Evolutionary conservation across 1,139 yeast species (phyloP).

Genomic region (Candida albicans): DNA sequence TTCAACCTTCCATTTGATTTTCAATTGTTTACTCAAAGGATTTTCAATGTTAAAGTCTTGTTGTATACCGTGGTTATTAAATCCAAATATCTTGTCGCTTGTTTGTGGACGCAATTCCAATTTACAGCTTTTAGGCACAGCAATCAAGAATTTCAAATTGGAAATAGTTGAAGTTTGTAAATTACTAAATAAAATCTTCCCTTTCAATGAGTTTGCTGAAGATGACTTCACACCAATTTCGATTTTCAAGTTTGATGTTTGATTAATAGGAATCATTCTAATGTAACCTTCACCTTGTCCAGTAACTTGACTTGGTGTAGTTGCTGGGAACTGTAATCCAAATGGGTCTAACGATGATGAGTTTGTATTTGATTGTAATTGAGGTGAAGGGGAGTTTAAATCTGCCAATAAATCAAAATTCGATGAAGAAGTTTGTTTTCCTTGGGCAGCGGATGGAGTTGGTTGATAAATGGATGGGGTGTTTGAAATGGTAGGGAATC

Average conservation of each 20-base stretch:
- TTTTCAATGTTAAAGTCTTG: constrained; percentile 64
- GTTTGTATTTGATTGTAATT: constrained; percentile 46
- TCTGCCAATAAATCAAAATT: constrained; percentile 45
- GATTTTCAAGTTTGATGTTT: constrained; percentile 51
- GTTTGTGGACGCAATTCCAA: constrained; percentile 72
- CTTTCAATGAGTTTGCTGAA: constrained; percentile 40
- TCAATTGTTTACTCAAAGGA: constrained; percentile 50
- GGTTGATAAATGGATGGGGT: constrained; percentile 13
- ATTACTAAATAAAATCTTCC: constrained; percentile 47
- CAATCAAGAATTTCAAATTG: constrained; percentile 67
- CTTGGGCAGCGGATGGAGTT: constrained; percentile 13
- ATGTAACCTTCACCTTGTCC: constrained; percentile 8
- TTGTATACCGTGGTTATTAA: constrained; percentile 52
- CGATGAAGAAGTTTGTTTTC: constrained; percentile 4
- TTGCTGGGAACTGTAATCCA: constrained; percentile 46
- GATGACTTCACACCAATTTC: constrained; percentile 47
- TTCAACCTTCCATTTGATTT: constrained; percentile 79
- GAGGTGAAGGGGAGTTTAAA: constrained; percentile 49
- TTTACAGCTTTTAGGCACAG: constrained; percentile 75
- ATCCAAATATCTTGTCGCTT: constrained; percentile 52
- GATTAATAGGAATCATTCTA: constrained; percentile 34
- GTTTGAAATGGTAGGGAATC: constrained; percentile 13
- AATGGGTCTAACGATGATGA: constrained; percentile 48
- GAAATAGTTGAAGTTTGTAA: constrained; percentile 28
- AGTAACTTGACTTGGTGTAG: constrained; percentile 35